Conservation (phyloP, 352 stramenopile species). For the Pythium folliculosum region DNA sequence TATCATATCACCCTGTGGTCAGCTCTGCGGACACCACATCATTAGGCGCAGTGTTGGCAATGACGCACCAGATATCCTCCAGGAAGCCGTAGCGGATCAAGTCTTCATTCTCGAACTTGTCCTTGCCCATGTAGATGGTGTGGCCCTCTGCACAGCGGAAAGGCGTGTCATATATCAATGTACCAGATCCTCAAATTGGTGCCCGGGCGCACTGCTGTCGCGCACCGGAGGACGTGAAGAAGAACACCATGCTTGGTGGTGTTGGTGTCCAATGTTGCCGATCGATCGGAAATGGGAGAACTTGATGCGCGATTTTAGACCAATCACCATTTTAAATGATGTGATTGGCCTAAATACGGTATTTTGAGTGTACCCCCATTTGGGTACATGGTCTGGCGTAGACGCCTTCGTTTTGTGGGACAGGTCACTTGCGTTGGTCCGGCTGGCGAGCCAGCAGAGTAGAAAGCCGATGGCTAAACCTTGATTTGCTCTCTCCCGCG, state of each 20-base stretch:
- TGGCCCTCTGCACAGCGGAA: conserved; percentile 66
- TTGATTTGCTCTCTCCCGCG: not conserved
- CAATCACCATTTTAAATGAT: not conserved
- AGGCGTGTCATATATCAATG: not conserved
- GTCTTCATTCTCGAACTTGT: conserved; percentile 99
- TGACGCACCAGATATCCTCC: conserved; percentile 93
- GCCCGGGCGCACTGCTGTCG: not conserved
- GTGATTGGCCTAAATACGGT: not conserved
- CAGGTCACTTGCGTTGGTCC: not conserved
- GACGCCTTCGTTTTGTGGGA: conserved; percentile 4
- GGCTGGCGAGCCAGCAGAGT: conserved; percentile 1
- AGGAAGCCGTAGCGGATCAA: conserved; percentile 97
- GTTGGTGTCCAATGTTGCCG: not conserved
- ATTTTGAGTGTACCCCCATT: no score
- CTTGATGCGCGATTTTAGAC: not conserved
- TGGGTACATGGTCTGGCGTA: not conserved
- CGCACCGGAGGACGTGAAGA: conserved; percentile 82
- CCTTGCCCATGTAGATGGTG: conserved; percentile 97
- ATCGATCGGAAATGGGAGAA: not conserved
- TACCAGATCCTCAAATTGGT: not conserved
- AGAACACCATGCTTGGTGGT: conserved; percentile 66
- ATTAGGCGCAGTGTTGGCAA: not conserved
- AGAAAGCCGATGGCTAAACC: not conserved
- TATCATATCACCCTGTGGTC: conserved; percentile 18
- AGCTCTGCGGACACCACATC: not conserved